Percentiles rank a stretch among this genome's conserved stretches.
phyloP scores from a whole-genome alignment of 169 alveolate genomes.

The Hepatocystis sp. region DNA sequence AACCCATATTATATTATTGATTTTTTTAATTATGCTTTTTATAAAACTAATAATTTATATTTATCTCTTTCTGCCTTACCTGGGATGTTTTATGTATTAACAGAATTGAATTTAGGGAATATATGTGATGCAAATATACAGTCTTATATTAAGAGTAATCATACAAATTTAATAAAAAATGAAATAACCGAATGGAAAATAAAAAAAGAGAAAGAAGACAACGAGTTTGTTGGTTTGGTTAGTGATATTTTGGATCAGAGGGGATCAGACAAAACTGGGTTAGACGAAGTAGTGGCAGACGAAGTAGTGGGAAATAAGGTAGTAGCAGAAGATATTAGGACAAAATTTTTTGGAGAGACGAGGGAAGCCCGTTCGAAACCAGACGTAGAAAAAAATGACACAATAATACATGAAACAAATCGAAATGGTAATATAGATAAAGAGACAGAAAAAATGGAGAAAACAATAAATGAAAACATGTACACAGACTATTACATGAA shows the following conservation, averaged over 20 bases:
- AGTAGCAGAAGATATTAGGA: not conserved
- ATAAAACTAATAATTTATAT: conserved; percentile 32
- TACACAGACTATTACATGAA: conserved; percentile 71
- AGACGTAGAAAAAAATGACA: not conserved
- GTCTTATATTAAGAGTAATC: not conserved
- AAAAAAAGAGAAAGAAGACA: not conserved
- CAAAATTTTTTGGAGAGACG: too few species aligned
- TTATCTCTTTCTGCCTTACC: conserved; percentile 69
- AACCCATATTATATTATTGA: conserved; percentile 59
- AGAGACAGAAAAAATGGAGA: conserved; percentile 1
- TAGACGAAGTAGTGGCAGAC: not conserved
- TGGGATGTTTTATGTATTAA: conserved; percentile 63
- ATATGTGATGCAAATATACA: not conserved
- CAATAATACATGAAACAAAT: too few species aligned
- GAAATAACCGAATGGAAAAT: not conserved
- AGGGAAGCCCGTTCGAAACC: not conserved
- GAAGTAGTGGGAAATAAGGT: not conserved
- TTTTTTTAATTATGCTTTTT: conserved; percentile 59
- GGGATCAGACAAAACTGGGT: not conserved
- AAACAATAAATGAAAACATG: conserved; percentile 44
- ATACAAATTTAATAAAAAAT: too few species aligned
- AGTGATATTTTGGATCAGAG: too few species aligned
- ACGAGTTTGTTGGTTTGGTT: too few species aligned
- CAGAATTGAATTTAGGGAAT: conserved; percentile 67
- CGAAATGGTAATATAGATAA: not conserved